These are phyloP conservation scores for Cyanodermella asteris DNA, from an alignment of 2,329 filamentous ascomycete species.

Conservation along the genomic window DNA sequence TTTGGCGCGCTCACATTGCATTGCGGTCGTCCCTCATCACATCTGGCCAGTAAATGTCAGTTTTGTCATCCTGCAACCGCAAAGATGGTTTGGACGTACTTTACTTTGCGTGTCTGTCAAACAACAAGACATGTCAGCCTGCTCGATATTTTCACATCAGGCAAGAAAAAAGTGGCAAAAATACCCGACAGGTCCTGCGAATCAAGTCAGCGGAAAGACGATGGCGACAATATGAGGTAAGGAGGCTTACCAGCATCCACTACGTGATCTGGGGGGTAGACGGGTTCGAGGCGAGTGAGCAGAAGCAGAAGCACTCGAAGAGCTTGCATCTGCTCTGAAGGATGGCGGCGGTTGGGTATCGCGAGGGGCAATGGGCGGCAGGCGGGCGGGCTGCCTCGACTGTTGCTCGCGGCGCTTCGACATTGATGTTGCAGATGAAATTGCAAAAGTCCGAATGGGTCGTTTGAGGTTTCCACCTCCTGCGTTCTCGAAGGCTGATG, in stretches of 20 bases:
- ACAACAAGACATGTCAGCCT: conserved; percentile 2
- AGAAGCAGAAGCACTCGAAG: background rate
- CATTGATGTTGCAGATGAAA: too few relatives aligned
- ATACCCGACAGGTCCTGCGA: conserved; percentile 21
- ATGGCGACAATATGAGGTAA: conserved; percentile 3
- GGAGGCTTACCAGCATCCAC: conserved; percentile 27
- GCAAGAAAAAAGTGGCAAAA: conserved; percentile 6
- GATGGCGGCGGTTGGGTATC: conserved; percentile 11
- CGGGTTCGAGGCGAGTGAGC: conserved; percentile 16
- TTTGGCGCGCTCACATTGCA: conserved; percentile 24
- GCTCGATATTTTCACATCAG: background rate
- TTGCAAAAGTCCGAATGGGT: too few relatives aligned
- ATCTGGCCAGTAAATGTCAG: conserved; percentile 24
- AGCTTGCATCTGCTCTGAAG: background rate
- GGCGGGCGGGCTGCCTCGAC: conserved; percentile 15
- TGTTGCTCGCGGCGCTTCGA: too few relatives aligned
- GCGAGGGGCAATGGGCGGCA: conserved; percentile 25
- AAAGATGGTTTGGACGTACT: conserved; percentile 4
- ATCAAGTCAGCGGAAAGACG: conserved; percentile 1
- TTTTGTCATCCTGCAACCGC: background rate
- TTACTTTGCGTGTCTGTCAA: conserved; percentile 19
- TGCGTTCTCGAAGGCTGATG: too few relatives aligned
- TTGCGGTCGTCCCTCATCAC: conserved; percentile 31
- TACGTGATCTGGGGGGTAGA: conserved; percentile 30
- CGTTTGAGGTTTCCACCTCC: too few relatives aligned